phyloP scores from a whole-genome alignment of 2,329 filamentous ascomycete genomes.

The Alternaria solani region DNA sequence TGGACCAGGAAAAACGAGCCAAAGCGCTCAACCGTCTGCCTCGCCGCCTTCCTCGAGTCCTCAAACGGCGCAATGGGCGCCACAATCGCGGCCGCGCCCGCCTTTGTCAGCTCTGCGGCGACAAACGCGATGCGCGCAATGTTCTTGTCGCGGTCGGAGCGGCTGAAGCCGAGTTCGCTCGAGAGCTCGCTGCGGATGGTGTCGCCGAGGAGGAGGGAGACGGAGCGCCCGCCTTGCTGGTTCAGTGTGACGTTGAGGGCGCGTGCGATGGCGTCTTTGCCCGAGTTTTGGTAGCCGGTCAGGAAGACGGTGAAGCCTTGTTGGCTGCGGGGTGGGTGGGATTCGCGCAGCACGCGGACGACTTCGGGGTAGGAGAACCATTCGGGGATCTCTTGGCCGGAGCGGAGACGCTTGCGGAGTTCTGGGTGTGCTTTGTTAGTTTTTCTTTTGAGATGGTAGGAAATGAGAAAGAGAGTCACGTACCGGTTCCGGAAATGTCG shows the following conservation, averaged over 20 bases:
- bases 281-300: slow-evolving; percentile 94
- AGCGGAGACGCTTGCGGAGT: slow-evolving; percentile 88
- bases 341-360: slow-evolving; percentile 93
- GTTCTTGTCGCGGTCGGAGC: slow-evolving; percentile 92
- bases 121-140: slow-evolving; percentile 97
- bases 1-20: slow-evolving; percentile 96
- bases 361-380: slow-evolving; percentile 99
- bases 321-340: slow-evolving; percentile 86
- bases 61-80: slow-evolving; percentile 96
- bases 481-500: slow-evolving; percentile 61
- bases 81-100: slow-evolving; percentile 93
- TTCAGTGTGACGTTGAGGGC: slow-evolving; percentile 97
- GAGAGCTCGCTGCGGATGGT: slow-evolving; percentile 93
- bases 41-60: slow-evolving; percentile 75
- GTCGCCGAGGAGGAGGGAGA: slow-evolving; percentile 93
- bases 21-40: slow-evolving; percentile 84
- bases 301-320: slow-evolving; percentile 99
- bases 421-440: slow-evolving; percentile 57
- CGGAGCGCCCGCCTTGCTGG: slow-evolving; percentile 94
- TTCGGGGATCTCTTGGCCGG: slow-evolving; percentile 92
- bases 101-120: slow-evolving; percentile 89
- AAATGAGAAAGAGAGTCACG: slow-evolving; percentile 3
- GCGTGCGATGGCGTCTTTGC: slow-evolving; percentile 95
- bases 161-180: slow-evolving; percentile 93
- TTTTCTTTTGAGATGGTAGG: neutral